Base-by-base conservation (phyloP, 1,139 yeast genomes). In the Geotrichum europaeum region DNA sequence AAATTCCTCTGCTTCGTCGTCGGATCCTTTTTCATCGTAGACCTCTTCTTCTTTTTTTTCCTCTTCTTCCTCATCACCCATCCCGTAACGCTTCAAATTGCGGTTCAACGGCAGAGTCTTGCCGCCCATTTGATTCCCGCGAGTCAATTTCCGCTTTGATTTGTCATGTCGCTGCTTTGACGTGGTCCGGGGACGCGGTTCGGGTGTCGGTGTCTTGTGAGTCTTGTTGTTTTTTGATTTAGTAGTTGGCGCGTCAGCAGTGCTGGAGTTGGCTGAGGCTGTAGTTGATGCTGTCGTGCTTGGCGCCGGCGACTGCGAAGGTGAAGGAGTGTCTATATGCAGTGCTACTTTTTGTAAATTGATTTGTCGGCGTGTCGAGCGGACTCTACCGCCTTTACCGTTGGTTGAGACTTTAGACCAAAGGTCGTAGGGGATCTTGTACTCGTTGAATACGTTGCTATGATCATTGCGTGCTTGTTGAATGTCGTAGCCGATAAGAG, bases 401-500 rank as follows among this genome's bases (percentile, higher is more conserved):
- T 65, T 68, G 20, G 56, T 51, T 9, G 69, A 64, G 15, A 69
- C 69, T 61, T 70, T 65, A 24, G 74, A 72, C 81, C 81, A 77
- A 49, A 77, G 68, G 62, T 76, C 75, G 61, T 74, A 70, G 32
- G 67, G 60, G 45, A 65, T 66, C 40, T 66, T 68, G 63, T 69
- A 76, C 57, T 72, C 70, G 40, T 70, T 70, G 64, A 74, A 76
- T 9, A 72, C 76, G 59, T 67, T 79, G 62, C 72, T 75, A 66
- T 62, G 68, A 65, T 82, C 75, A 9, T 73, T 74, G 63, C 81
- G 81, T 64, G 78, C 78, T 55, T 79, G 83, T 5, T 71, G 67
- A 0, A 91, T 90, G 63, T 85, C 81, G 79, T 84, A 87, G 54
- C 80, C 79, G 0, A 81, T 83, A 22, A 87, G 73, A 2, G 90